Evolutionary conservation across 2,329 filamentous ascomycete genomes (phyloP).

Genomic region (Cladosporium velox): DNA sequence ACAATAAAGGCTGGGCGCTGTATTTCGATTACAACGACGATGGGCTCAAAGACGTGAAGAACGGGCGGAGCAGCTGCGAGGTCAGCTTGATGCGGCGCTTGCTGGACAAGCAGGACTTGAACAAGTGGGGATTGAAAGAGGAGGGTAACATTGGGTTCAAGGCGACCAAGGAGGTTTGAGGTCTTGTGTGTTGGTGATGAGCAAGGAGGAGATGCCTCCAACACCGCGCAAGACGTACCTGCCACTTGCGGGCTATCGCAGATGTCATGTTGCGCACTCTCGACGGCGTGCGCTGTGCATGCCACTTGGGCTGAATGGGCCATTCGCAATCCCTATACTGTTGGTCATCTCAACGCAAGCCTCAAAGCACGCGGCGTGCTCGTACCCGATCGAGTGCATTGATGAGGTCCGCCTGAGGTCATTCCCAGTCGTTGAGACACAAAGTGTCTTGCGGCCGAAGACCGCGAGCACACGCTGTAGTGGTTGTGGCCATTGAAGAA

Average conservation of each 20-base stretch:
- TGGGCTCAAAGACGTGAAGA: constrained; percentile 42
- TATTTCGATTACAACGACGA: constrained; percentile 54
- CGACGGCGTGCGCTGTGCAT: neutral
- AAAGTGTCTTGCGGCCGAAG: neutral
- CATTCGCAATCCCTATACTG: neutral
- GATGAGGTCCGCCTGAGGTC: neutral
- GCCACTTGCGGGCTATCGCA: neutral
- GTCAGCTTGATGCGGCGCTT: constrained; percentile 47
- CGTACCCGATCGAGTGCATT: neutral
- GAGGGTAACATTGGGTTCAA: constrained; percentile 42
- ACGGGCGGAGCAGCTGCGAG: constrained; percentile 46
- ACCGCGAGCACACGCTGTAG: neutral
- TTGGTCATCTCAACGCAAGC: neutral
- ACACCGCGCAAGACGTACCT: neutral
- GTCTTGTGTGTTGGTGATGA: neutral
- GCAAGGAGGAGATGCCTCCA: neutral
- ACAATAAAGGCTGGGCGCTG: constrained; percentile 50
- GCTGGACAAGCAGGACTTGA: constrained; percentile 39
- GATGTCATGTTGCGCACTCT: neutral
- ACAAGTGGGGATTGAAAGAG: constrained; percentile 41
- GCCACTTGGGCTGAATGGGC: neutral
- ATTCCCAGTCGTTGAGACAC: neutral
- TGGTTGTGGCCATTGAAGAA: neutral
- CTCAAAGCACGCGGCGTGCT: neutral
- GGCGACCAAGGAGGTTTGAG: constrained; percentile 36